Conservation (phyloP, 371 early-diverging fungal genomes). For the Mucor sp. region DNA sequence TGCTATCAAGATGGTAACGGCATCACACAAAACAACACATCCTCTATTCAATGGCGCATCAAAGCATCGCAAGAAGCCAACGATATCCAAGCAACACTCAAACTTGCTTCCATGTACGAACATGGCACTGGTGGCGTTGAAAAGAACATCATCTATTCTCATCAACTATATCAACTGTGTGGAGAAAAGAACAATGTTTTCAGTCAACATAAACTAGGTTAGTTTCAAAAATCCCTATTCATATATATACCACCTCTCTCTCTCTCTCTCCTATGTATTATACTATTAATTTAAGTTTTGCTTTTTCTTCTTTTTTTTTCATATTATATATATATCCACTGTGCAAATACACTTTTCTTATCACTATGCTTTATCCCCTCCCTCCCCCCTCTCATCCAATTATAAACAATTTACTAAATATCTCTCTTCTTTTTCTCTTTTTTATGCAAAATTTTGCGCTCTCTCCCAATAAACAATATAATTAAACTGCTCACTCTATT, state of each 20-base stretch:
- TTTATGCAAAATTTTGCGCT: slow-evolving; percentile 3
- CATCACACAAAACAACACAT: slow-evolving; percentile 11
- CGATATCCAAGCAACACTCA: slow-evolving; percentile 31
- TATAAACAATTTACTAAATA: slow-evolving; percentile 10
- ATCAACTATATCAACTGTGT: slow-evolving; percentile 21
- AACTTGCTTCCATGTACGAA: slow-evolving; percentile 33
- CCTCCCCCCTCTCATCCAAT: not conserved
- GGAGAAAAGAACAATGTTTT: slow-evolving; percentile 33
- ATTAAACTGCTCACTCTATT: not conserved
- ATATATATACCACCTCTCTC: not conserved
- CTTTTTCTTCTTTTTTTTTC: slow-evolving; percentile 7
- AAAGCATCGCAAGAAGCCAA: slow-evolving; percentile 28
- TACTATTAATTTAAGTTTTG: not conserved
- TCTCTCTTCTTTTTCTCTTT: slow-evolving; percentile 10
- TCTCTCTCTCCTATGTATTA: slow-evolving; percentile 3
- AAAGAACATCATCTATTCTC: slow-evolving; percentile 13
- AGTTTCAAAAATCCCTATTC: not conserved
- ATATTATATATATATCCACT: not conserved
- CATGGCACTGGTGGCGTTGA: slow-evolving; percentile 24
- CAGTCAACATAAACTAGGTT: slow-evolving; percentile 40
- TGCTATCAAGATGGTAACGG: slow-evolving; percentile 42
- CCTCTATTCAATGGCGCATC: slow-evolving; percentile 30
- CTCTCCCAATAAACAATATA: slow-evolving; percentile 1
- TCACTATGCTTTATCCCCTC: slow-evolving; percentile 4
- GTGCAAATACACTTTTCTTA: not conserved